Evolutionary conservation across 2,329 filamentous ascomycete genomes (phyloP).

Genomic region (Leptographium wingfieldii): DNA sequence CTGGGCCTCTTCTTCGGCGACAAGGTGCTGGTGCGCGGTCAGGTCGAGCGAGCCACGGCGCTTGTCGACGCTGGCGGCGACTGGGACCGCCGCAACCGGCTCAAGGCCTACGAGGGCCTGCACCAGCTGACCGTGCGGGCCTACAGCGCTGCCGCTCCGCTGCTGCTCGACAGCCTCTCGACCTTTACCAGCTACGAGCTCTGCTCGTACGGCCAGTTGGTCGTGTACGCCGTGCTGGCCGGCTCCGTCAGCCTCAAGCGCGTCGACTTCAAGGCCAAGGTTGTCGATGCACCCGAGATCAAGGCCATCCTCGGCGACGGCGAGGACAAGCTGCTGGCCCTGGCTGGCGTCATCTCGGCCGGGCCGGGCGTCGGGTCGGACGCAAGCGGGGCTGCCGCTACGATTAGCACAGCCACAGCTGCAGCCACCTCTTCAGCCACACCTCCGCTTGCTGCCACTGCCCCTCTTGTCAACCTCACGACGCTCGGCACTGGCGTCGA

Average conservation of each 20-base stretch:
- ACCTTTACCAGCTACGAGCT: conserved; percentile 98
- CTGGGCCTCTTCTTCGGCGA: conserved; percentile 95
- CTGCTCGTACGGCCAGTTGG: conserved; percentile 89
- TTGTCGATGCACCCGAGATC: conserved; percentile 96
- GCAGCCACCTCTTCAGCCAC: background rate
- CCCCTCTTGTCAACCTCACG: conserved; percentile 77
- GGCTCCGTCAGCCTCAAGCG: conserved; percentile 91
- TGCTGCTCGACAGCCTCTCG: conserved; percentile 91
- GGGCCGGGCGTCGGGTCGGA: conserved; percentile 69
- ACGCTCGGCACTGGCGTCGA: conserved; percentile 59
- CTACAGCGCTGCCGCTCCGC: conserved; percentile 77
- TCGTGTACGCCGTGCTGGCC: conserved; percentile 90
- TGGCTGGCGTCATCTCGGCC: conserved; percentile 68
- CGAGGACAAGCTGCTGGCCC: conserved; percentile 73
- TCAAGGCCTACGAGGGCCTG: conserved; percentile 96
- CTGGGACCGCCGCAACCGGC: conserved; percentile 94
- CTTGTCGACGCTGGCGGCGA: conserved; percentile 92
- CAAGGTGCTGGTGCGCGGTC: conserved; percentile 83
- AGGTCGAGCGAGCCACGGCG: conserved; percentile 75
- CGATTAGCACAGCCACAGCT: conserved; percentile 33
- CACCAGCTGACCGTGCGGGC: conserved; percentile 86
- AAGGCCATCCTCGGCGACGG: conserved; percentile 88
- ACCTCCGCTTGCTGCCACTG: conserved; percentile 15
- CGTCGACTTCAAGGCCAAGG: conserved; percentile 97
- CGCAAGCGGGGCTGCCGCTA: conserved; percentile 40